These are phyloP conservation scores for Cladophialophora immunda DNA, from an alignment of 2,329 filamentous ascomycete species.

Conservation along the genomic window DNA sequence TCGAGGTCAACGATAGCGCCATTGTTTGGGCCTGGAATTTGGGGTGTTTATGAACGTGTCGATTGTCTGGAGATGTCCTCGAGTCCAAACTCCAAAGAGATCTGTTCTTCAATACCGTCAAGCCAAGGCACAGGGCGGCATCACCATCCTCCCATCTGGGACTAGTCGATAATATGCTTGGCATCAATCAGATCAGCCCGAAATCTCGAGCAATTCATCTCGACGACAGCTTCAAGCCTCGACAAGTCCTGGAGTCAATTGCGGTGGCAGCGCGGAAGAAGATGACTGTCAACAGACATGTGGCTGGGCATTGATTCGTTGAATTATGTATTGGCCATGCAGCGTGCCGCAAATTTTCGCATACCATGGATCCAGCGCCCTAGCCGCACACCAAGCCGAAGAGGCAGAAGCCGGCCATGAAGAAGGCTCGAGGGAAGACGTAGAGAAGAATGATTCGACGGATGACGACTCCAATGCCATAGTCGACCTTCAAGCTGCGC, in stretches of 20 bases:
- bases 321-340: conserved; percentile 60
- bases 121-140: neutral
- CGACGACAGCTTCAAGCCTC: neutral
- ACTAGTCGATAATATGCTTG: neutral
- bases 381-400: conserved; percentile 43
- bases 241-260: neutral
- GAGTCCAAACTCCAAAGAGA: too few species aligned
- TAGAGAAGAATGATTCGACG: neutral
- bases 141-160: neutral
- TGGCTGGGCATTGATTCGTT: conserved; percentile 22
- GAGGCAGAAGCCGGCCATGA: conserved; percentile 42
- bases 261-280: neutral
- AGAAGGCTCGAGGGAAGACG: conserved; percentile 32
- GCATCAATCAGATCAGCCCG: conserved; percentile 1
- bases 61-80: too few species aligned
- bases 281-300: conserved; percentile 32
- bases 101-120: too few species aligned
- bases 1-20: too few species aligned
- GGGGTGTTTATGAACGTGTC: too few species aligned
- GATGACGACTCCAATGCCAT: conserved; percentile 53
- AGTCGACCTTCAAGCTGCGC: conserved; percentile 77
- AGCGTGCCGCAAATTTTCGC: conserved; percentile 59
- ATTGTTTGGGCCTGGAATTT: too few species aligned
- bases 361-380: conserved; percentile 55
- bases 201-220: neutral